Evolutionary conservation across 768 basidiomycete species (phyloP), one percentile per base, ranked within the genome.

Genomic region (Xerocomellus amylosporus): DNA sequence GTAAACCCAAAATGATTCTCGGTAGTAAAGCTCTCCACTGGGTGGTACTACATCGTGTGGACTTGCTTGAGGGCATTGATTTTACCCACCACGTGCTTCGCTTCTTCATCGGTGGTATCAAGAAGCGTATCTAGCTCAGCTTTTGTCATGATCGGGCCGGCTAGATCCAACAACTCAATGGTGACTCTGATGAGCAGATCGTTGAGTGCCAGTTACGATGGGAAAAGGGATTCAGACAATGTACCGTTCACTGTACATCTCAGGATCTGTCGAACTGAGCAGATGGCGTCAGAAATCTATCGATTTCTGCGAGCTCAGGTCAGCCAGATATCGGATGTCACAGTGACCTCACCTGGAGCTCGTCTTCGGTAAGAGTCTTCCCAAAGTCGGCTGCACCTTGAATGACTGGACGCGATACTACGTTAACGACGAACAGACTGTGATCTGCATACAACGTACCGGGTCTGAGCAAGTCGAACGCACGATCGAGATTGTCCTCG

Each of bases 11-110:
- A 46, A 22, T 59, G 57, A 7, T 41, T 40, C 5, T 62, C 61
- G 3, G 24, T 31, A 10, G 48, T 49, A 34, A 62, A 62, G n/a
- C 55, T 31, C 9, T 58, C 52, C 14, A 46, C n/a, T 2, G 61
- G 53, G 15, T 52, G 49, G 34, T 62, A 63, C 56, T 62, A 63
- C 56, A 63, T 63, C 34, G 38, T 39, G 22, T 55, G 57, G 5
- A 58, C 46, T n/a, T 50, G 56, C 30, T 63, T 63, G 45, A 56
- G 52, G 14, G 50, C 47, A 19, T 62, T 62, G 22, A 62, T 54
- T 45, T 59, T 50, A 12, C 39, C 22, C 19, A 63, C 20, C 6
- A 62, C 56, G 3, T 30, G 14, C 45, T 26, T 58, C 4, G 56
- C 53, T 8, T 62, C 61, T 17, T 59, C 53, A 22, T 57, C 53